A percentile compares a stretch with the other conserved stretches of the same genome.
Evolutionary conservation across 1,139 yeast genomes (phyloP).

Genomic region (Diutina rugosa): DNA sequence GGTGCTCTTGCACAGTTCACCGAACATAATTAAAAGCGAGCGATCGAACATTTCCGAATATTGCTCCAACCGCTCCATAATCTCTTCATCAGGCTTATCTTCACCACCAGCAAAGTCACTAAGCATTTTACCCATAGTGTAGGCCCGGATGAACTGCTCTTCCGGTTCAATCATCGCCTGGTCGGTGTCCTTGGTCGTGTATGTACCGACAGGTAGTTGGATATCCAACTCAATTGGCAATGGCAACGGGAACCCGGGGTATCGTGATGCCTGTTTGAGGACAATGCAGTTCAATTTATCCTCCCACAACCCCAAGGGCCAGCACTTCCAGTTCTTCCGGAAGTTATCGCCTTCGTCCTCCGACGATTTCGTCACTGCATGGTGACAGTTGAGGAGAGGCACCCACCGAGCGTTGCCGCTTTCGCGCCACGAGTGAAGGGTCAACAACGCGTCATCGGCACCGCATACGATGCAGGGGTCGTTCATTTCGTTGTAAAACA

Average conservation of each 20-base stretch:
- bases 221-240: slow-evolving; percentile 70
- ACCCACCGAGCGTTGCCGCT: slow-evolving; percentile 75
- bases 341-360: slow-evolving; percentile 33
- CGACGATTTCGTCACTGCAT: slow-evolving; percentile 23
- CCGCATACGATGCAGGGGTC: slow-evolving; percentile 70
- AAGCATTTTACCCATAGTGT: slow-evolving; percentile 36
- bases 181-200: slow-evolving; percentile 9
- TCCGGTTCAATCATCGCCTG: slow-evolving; percentile 25
- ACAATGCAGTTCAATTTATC: slow-evolving; percentile 64
- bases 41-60: slow-evolving; percentile 53
- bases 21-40: slow-evolving; percentile 62
- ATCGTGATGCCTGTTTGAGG: slow-evolving; percentile 35
- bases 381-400: slow-evolving; percentile 62
- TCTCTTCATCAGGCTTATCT: slow-evolving; percentile 22
- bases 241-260: slow-evolving; percentile 67
- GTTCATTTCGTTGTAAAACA: neutral
- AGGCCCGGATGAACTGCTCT: slow-evolving; percentile 29
- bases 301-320: slow-evolving; percentile 78
- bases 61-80: slow-evolving; percentile 33
- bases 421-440: slow-evolving; percentile 69
- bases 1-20: slow-evolving; percentile 61
- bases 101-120: slow-evolving; percentile 23
- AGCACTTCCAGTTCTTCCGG: slow-evolving; percentile 42
- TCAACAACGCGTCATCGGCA: slow-evolving; percentile 51
- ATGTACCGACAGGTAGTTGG: slow-evolving; percentile 41